These are phyloP conservation scores for Chrysoporthe austroafricana DNA, from an alignment of 2,329 filamentous ascomycete genomes.

Conservation along the genomic window DNA sequence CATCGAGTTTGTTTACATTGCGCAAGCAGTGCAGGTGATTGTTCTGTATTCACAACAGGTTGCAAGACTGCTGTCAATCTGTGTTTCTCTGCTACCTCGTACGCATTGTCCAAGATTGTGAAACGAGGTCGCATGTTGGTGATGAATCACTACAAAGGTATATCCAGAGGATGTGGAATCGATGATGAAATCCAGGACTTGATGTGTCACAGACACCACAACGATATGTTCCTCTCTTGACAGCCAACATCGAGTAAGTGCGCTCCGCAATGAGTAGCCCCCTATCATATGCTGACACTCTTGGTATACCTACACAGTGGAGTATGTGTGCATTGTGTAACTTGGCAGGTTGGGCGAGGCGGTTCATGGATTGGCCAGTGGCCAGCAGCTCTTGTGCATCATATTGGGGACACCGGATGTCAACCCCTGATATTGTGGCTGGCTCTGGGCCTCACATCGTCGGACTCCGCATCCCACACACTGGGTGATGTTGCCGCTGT, in stretches of 20 bases:
- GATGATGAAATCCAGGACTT: background rate
- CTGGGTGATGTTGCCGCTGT: background rate
- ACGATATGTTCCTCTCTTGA: background rate
- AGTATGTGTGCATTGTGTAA: background rate
- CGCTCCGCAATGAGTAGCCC: background rate
- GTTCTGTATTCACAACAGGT: background rate
- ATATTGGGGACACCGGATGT: background rate
- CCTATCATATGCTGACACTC: background rate
- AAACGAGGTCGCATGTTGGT: background rate
- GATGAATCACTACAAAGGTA: background rate
- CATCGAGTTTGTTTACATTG: constrained; percentile 7
- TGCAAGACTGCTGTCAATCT: background rate
- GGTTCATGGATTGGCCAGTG: too few relatives aligned
- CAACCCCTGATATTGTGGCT: background rate
- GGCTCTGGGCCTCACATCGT: background rate
- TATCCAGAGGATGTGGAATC: background rate
- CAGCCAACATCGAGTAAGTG: background rate
- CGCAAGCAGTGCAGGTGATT: background rate
- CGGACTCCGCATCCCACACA: background rate
- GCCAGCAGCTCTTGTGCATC: background rate
- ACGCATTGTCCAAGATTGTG: background rate
- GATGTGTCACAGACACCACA: background rate
- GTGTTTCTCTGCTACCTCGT: background rate
- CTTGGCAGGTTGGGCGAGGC: background rate
- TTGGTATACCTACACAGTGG: background rate